Percentiles rank a stretch among this genome's conserved stretches.
Evolutionary conservation across 2,329 filamentous ascomycete species (phyloP).

Genomic region (Ophiostoma australiae): DNA sequence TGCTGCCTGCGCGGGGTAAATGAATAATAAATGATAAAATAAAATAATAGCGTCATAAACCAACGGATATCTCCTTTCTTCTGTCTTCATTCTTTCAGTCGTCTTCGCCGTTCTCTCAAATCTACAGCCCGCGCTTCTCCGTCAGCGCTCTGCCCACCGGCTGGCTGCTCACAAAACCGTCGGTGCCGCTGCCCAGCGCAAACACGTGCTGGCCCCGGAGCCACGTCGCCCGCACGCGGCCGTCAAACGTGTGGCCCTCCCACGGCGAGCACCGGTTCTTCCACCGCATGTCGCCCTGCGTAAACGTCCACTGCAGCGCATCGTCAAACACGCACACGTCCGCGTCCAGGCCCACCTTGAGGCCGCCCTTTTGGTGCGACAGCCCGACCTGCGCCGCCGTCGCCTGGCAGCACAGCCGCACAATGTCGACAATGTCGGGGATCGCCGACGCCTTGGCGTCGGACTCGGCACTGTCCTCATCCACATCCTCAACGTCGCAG

Average conservation of each 20-base stretch:
- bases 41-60: not conserved
- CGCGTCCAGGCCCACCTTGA: conserved; percentile 77
- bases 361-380: conserved; percentile 71
- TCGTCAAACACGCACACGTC: conserved; percentile 94
- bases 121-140: conserved; percentile 24
- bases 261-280: conserved; percentile 90
- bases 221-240: conserved; percentile 82
- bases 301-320: conserved; percentile 67
- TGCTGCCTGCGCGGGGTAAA: conserved; percentile 8
- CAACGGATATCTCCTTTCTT: conserved; percentile 1
- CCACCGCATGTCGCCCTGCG: conserved; percentile 80
- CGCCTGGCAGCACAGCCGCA: conserved; percentile 77
- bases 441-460: conserved; percentile 36
- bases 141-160: conserved; percentile 52
- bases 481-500: not conserved
- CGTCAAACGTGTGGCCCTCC: conserved; percentile 71
- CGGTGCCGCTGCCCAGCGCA: conserved; percentile 52
- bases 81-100: not conserved
- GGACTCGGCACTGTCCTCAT: no score
- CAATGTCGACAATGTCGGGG: conserved; percentile 67
- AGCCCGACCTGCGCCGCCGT: conserved; percentile 87
- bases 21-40: not conserved
- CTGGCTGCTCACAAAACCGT: conserved; percentile 46
- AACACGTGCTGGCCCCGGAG: conserved; percentile 72
- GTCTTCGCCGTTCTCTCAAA: not conserved